phyloP scores from a whole-genome alignment of 2,329 filamentous ascomycete genomes.

The Fusarium luffae region DNA sequence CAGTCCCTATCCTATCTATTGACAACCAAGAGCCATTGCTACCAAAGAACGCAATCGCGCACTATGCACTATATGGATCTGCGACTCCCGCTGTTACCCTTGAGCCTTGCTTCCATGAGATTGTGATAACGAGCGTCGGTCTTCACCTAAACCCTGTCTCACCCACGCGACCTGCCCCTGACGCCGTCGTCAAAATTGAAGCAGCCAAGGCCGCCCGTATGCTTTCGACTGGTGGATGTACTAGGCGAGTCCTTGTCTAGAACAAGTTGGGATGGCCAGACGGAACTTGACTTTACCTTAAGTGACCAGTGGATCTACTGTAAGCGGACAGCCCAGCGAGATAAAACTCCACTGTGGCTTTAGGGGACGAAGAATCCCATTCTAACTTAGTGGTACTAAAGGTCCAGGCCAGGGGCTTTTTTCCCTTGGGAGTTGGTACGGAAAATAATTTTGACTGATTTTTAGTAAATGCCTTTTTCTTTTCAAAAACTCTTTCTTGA shows the following conservation, averaged over 20 bases:
- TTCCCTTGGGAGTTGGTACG: background rate
- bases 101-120: background rate
- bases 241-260: slow-evolving; percentile 23
- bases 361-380: slow-evolving; percentile 31
- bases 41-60: background rate
- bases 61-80: slow-evolving; percentile 1
- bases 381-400: slow-evolving; percentile 2
- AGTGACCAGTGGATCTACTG: slow-evolving; percentile 29
- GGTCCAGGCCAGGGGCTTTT: slow-evolving; percentile 27
- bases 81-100: slow-evolving; percentile 3
- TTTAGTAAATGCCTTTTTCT: background rate
- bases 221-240: slow-evolving; percentile 38
- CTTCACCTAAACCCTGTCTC: slow-evolving; percentile 34
- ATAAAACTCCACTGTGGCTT: slow-evolving; percentile 37
- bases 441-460: slow-evolving; percentile 11
- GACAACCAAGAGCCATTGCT: background rate
- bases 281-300: slow-evolving; percentile 27
- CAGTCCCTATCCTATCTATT: background rate
- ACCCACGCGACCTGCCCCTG: slow-evolving; percentile 43
- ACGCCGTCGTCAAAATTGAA: slow-evolving; percentile 34
- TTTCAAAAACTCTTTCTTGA: slow-evolving; percentile 3
- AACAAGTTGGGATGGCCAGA: slow-evolving; percentile 29
- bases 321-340: slow-evolving; percentile 25
- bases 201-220: slow-evolving; percentile 33
- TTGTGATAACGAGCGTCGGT: slow-evolving; percentile 6